Evolutionary conservation across 2,329 filamentous ascomycete genomes (phyloP), one percentile per base, ranked within the genome.

Genomic region (Penicillium thymicola): DNA sequence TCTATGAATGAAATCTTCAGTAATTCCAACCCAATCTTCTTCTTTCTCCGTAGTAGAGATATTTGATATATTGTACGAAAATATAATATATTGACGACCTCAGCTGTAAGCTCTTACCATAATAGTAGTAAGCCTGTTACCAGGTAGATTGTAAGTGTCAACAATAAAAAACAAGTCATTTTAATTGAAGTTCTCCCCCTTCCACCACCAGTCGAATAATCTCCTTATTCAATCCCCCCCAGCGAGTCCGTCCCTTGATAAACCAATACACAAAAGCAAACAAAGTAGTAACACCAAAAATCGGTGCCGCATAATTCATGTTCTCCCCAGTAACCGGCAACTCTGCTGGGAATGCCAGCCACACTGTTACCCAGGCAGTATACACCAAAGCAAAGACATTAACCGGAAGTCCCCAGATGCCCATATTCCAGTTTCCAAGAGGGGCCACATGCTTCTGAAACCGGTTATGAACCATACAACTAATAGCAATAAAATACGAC

Each of bases 401-500:
- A 21, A 76, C 59, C 0, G 63, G 53, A 42, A 67, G 54, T 1
- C 62, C 63, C 38, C 48, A 60, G 4, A 47, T 58, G 0, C 68
- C 69, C 57, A 76, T 61, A 13, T 61, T 65, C 71, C 71, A 75
- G 30, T 68, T 61, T 14, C 72, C 68, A 32, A 71, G 59, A 8
- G 55, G 63, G 0, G 59, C 60, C 18, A 46, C 47, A 38, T 55
- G 49, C 1, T 40, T 55, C 38, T 65, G 59, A n/a, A 76, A 61
- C 0, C 72, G 71, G 4, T 68, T 70, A 10, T 66, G 59, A 9
- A 75, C 61, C 62, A 75, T 71, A 50, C 69, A 67, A 46, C 51
- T 59, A 45, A 77, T 73, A 8, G 74, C 72, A 32, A 77, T 73
- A 21, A 75, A 65, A 59, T 77, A 77, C 13, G 72, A 76, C 5